A percentile compares a stretch with the other conserved stretches of the same genome.
phyloP scores from a whole-genome alignment of 495 filamentous ascomycete genomes.

The Aspergillus avenaceus region DNA sequence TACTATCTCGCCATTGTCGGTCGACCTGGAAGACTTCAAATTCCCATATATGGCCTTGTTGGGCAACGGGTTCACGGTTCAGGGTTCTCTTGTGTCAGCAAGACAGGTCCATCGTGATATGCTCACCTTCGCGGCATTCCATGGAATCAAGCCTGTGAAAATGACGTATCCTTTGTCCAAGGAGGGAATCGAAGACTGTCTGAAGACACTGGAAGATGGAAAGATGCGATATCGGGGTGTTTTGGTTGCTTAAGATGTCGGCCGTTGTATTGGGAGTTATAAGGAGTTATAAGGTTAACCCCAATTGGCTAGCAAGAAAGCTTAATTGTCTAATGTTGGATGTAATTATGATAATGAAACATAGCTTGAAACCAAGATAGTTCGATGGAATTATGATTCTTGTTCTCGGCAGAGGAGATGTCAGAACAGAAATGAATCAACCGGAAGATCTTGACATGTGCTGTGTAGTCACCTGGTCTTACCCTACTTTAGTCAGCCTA shows the following conservation, averaged over 20 bases:
- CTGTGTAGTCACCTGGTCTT: too few species aligned
- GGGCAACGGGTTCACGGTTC: slow-evolving; percentile 41
- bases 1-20: slow-evolving; percentile 49
- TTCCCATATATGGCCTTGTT: slow-evolving; percentile 52
- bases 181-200: slow-evolving; percentile 48
- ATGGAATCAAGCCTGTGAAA: slow-evolving; percentile 52
- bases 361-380: too few species aligned
- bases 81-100: slow-evolving; percentile 50
- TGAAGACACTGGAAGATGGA: slow-evolving; percentile 49
- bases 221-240: slow-evolving; percentile 59
- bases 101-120: slow-evolving; percentile 49
- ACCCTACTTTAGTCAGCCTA: too few species aligned
- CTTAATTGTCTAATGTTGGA: too few species aligned
- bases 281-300: background rate
- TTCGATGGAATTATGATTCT: too few species aligned
- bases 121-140: slow-evolving; percentile 53
- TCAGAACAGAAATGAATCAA: too few species aligned
- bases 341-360: too few species aligned
- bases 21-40: slow-evolving; percentile 43
- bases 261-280: background rate
- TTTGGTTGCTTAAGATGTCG: slow-evolving; percentile 25
- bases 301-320: background rate
- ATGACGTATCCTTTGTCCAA: slow-evolving; percentile 54
- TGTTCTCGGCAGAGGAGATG: too few species aligned
- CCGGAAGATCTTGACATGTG: too few species aligned